These are phyloP conservation scores for Aureobasidium uvarum DNA, from an alignment of 2,329 filamentous ascomycete genomes.

Conservation along the genomic window DNA sequence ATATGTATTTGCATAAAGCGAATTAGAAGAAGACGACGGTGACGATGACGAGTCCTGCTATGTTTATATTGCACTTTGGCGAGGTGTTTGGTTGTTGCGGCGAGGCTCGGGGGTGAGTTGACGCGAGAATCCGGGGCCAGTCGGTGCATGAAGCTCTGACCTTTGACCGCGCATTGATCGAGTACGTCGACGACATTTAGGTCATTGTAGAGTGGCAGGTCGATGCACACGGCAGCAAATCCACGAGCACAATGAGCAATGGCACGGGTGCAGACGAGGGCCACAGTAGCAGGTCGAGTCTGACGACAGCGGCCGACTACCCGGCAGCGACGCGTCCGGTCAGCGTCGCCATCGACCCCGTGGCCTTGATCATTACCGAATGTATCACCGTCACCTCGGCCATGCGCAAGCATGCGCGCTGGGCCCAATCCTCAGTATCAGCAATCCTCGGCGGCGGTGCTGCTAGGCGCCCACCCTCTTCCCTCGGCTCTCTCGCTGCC, in stretches of 20 bases:
- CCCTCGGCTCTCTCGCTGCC: conserved; percentile 21
- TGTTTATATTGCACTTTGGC: background rate
- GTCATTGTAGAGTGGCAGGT: background rate
- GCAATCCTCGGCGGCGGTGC: conserved; percentile 79
- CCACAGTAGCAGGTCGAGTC: conserved; percentile 9
- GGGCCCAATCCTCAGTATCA: conserved; percentile 92
- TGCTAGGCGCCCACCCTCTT: conserved; percentile 24
- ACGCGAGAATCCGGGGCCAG: conserved; percentile 9
- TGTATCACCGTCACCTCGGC: conserved; percentile 98
- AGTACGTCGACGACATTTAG: conserved; percentile 5
- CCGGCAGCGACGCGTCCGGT: conserved; percentile 27
- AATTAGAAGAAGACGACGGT: background rate
- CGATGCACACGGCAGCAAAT: conserved; percentile 1
- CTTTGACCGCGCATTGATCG: conserved; percentile 19
- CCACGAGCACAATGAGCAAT: conserved; percentile 19
- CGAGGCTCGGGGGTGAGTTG: background rate
- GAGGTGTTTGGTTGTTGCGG: background rate
- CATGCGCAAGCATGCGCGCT: conserved; percentile 96
- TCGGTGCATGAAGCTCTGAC: conserved; percentile 15
- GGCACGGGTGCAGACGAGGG: conserved; percentile 12
- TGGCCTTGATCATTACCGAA: conserved; percentile 83
- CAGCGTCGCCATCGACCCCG: conserved; percentile 41
- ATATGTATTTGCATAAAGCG: conserved; percentile 22
- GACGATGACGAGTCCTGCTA: background rate
- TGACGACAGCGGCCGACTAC: conserved; percentile 8